phyloP scores from a whole-genome alignment of 2,329 filamentous ascomycete species.

The Metarhizium anisopliae region DNA sequence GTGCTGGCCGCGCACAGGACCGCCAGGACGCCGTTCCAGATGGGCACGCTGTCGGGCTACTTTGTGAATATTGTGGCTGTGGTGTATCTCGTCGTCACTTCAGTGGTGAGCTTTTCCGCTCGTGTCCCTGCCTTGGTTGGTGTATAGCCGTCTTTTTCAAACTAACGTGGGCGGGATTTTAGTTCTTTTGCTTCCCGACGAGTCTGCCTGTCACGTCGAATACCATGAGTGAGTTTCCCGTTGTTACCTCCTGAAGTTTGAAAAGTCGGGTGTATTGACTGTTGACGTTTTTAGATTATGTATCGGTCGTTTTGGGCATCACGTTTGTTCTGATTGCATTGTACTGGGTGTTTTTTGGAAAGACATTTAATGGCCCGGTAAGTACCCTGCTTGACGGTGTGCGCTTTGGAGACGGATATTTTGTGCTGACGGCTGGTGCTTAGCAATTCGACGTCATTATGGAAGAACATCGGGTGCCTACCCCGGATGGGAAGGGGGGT shows the following conservation, averaged over 20 bases:
- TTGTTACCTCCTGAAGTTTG: background rate
- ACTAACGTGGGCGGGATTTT: background rate
- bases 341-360: background rate
- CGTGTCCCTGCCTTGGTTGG: too few species aligned
- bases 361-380: background rate
- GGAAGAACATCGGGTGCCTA: background rate
- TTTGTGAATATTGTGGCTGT: conserved; percentile 22
- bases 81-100: conserved; percentile 29
- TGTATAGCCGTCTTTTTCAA: background rate
- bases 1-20: conserved; percentile 19
- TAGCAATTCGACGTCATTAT: background rate
- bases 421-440: background rate
- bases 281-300: conserved; percentile 19
- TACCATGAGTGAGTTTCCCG: conserved; percentile 12
- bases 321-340: conserved; percentile 10
- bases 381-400: background rate
- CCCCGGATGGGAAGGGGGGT: too few species aligned
- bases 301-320: conserved; percentile 26
- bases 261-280: background rate
- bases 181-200: conserved; percentile 24
- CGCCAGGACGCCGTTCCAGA: conserved; percentile 17
- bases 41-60: conserved; percentile 19
- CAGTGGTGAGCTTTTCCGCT: conserved; percentile 17
- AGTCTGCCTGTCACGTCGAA: conserved; percentile 12
- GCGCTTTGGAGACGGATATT: background rate